phyloP scores from a whole-genome alignment of 352 stramenopile genomes.

The Globisporangium viniferum region DNA sequence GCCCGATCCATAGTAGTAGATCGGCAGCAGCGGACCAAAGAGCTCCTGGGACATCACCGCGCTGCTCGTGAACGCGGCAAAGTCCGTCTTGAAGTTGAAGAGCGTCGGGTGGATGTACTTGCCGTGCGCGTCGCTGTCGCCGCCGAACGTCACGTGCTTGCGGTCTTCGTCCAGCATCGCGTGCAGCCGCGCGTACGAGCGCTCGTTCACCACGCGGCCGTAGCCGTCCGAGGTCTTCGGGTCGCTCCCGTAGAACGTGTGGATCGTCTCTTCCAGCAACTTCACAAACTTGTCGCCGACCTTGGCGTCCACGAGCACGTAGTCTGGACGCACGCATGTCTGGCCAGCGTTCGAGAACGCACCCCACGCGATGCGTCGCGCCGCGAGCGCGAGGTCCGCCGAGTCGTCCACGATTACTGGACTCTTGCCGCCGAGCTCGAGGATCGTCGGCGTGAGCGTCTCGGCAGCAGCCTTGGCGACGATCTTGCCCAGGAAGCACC shows the following conservation, averaged over 20 bases:
- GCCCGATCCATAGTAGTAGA: conserved; percentile 74
- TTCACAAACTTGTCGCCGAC: conserved; percentile 59
- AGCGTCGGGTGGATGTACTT: conserved; percentile 87
- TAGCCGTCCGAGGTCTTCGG: conserved; percentile 40
- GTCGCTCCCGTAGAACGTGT: conserved; percentile 59
- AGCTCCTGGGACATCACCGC: conserved; percentile 92
- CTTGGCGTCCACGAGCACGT: conserved; percentile 86
- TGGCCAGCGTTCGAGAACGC: conserved; percentile 93
- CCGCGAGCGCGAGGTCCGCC: conserved; percentile 49
- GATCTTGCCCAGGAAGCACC: conserved; percentile 83
- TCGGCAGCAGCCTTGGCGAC: conserved; percentile 90
- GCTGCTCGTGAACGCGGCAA: conserved; percentile 42
- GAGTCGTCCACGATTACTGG: conserved; percentile 83
- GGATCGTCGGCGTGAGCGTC: conserved; percentile 91
- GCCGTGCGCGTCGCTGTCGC: conserved; percentile 56
- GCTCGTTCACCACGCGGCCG: conserved; percentile 31
- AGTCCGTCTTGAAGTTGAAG: conserved; percentile 80
- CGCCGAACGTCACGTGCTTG: conserved; percentile 55
- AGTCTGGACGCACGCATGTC: conserved; percentile 94
- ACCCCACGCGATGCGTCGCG: conserved; percentile 76
- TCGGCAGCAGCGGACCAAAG: conserved; percentile 94
- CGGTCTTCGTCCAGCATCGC: conserved; percentile 58
- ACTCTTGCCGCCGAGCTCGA: conserved; percentile 95
- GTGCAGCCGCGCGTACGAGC: conserved; percentile 12
- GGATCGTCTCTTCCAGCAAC: conserved; percentile 37